Conservation (phyloP, 2,329 filamentous ascomycete species). For the Fusarium tupiense region DNA sequence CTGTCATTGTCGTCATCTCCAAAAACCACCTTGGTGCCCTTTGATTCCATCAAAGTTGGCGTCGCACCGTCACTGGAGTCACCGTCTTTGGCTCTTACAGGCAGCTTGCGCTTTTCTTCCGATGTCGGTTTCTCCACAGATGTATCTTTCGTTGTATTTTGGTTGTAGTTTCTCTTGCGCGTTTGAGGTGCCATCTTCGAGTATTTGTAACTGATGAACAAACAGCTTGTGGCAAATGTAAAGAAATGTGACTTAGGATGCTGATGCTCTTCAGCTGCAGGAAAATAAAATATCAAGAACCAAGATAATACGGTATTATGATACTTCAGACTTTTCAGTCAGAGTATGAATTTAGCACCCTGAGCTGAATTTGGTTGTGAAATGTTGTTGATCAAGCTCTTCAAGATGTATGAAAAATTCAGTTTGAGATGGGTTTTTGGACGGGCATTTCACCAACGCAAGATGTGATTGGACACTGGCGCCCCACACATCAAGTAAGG, state of each 20-base stretch:
- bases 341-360: background rate
- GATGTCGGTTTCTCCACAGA: constrained; percentile 9
- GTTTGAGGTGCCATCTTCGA: constrained; percentile 41
- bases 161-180: constrained; percentile 45
- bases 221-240: background rate
- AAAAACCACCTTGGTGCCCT: constrained; percentile 48
- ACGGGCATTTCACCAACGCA: constrained; percentile 12
- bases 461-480: constrained; percentile 33
- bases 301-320: too few species aligned
- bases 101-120: constrained; percentile 44
- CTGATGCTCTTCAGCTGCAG: background rate
- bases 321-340: background rate
- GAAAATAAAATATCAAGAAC: background rate
- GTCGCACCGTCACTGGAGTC: constrained; percentile 19
- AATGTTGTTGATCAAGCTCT: constrained; percentile 26
- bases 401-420: constrained; percentile 29
- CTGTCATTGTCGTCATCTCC: constrained; percentile 47
- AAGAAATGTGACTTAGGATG: background rate
- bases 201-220: constrained; percentile 6
- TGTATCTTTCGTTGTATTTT: constrained; percentile 27
- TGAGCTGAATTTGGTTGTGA: constrained; percentile 6
- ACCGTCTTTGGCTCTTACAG: constrained; percentile 48
- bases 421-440: constrained; percentile 32
- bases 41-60: constrained; percentile 17
- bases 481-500: background rate